phyloP scores from a whole-genome alignment of 768 basidiomycete species.

The Mycena sanguinolenta region DNA sequence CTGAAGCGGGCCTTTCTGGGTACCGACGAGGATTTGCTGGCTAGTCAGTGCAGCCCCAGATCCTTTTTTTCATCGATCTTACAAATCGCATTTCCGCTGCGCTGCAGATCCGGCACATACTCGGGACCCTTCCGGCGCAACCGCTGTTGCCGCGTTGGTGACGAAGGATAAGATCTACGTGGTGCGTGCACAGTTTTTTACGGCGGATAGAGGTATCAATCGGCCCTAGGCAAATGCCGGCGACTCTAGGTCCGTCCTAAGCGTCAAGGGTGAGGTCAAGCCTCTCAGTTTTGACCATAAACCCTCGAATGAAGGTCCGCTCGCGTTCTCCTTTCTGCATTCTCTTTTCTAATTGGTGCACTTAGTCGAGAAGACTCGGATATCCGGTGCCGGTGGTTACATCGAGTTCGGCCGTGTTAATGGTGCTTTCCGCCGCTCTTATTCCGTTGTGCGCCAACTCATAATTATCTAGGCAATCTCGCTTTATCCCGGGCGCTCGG shows the following conservation, averaged over 20 bases:
- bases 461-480: conserved; percentile 79
- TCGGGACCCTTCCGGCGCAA: conserved; percentile 96
- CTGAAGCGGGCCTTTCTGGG: conserved; percentile 92
- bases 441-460: conserved; percentile 12
- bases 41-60: conserved; percentile 63
- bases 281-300: conserved; percentile 96
- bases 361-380: conserved; percentile 86
- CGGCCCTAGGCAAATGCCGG: conserved; percentile 91
- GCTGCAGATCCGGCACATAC: conserved; percentile 83
- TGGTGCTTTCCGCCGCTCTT: conserved; percentile 60
- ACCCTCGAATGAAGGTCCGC: conserved; percentile 86
- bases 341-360: conserved; percentile 22
- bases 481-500: conserved; percentile 95
- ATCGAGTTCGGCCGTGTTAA: conserved; percentile 98
- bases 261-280: conserved; percentile 87
- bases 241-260: conserved; percentile 93
- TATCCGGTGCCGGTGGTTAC: conserved; percentile 92
- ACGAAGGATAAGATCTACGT: conserved; percentile 88
- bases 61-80: conserved; percentile 16
- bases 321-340: conserved; percentile 22
- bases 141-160: conserved; percentile 90
- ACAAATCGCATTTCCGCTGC: conserved; percentile 34
- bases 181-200: conserved; percentile 57
- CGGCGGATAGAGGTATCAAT: conserved; percentile 34
- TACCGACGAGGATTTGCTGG: conserved; percentile 94